These are phyloP conservation scores for Vaucheria bursata DNA, from an alignment of 352 stramenopile species.

Conservation along the genomic window DNA sequence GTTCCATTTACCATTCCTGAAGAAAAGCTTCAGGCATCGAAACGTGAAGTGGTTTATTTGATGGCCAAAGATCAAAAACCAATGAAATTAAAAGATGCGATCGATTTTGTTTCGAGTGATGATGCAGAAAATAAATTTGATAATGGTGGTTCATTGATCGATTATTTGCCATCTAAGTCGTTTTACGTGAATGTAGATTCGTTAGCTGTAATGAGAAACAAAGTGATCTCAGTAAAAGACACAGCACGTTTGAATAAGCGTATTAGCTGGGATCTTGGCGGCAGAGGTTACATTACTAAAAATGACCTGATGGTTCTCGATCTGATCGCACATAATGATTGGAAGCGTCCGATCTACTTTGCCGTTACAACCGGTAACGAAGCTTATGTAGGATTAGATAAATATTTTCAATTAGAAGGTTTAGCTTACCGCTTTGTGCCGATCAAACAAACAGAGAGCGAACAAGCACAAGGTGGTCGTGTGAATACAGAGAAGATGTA, in stretches of 20 bases:
- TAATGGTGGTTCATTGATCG: background rate
- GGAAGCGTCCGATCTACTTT: background rate
- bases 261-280: background rate
- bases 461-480: background rate
- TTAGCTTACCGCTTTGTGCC: background rate
- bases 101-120: background rate
- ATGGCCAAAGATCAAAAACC: background rate
- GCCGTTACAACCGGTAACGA: background rate
- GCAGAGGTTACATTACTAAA: background rate
- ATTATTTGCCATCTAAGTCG: background rate
- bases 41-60: background rate
- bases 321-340: constrained; percentile 1
- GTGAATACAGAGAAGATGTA: background rate
- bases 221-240: background rate
- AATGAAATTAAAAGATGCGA: background rate
- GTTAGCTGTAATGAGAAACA: background rate
- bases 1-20: constrained; percentile 2
- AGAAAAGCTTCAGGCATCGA: background rate
- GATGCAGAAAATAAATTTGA: background rate
- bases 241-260: background rate
- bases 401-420: background rate
- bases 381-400: background rate
- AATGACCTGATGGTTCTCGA: background rate
- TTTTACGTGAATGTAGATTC: background rate
- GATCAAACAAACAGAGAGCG: background rate